Conservation (phyloP, 2,329 filamentous ascomycete species). For the Pestalotiopsis sp. region DNA sequence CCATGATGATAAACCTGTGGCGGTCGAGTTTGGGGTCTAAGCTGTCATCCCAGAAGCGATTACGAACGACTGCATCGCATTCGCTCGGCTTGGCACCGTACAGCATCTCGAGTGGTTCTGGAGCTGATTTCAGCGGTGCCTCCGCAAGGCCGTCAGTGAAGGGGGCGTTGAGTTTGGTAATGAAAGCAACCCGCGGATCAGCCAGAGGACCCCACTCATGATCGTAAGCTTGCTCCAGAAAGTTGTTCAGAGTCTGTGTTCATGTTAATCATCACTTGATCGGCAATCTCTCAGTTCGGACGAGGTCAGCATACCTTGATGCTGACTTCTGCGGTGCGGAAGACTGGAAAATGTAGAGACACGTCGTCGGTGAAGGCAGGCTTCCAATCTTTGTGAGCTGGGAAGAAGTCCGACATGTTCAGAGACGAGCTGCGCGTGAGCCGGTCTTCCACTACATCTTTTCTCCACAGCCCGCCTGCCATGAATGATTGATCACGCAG, state of each 20-base stretch:
- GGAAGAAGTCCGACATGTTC: neutral
- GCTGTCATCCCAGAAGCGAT: neutral
- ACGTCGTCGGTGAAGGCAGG: neutral
- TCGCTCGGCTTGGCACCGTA: conserved; percentile 4
- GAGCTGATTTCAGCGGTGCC: neutral
- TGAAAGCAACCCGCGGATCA: conserved; percentile 5
- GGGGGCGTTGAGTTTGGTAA: neutral
- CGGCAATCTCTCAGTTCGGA: neutral
- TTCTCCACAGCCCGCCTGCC: conserved; percentile 1
- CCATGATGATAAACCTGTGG: conserved; percentile 1
- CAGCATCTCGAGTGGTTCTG: neutral
- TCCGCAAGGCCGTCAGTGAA: neutral
- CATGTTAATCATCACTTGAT: neutral
- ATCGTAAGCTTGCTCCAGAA: conserved; percentile 1
- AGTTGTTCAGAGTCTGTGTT: neutral
- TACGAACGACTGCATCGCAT: conserved; percentile 2
- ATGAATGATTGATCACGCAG: conserved; percentile 1
- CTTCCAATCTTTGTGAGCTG: neutral
- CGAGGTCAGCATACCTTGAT: neutral
- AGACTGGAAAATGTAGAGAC: neutral
- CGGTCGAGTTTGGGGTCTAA: conserved; percentile 2
- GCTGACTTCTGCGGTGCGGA: neutral
- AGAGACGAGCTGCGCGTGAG: neutral
- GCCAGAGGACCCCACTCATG: neutral
- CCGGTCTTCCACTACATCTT: neutral